Percentiles rank a stretch among this genome's conserved stretches.
These are phyloP conservation scores for Plectosphaerella plurivora DNA, from an alignment of 2,329 filamentous ascomycete genomes.

Conservation along the genomic window DNA sequence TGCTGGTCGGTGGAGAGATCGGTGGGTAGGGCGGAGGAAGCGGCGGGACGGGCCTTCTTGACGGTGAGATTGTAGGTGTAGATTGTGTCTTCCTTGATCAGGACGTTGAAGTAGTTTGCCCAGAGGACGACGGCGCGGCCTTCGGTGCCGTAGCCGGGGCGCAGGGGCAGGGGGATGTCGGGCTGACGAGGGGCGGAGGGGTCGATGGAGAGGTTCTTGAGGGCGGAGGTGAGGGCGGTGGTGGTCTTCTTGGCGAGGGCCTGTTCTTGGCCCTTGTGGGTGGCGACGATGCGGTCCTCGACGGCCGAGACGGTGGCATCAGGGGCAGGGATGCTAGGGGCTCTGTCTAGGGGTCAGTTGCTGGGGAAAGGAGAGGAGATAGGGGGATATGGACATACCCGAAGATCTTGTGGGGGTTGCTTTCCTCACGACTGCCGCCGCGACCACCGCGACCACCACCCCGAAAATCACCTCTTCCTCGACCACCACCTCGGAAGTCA, in stretches of 20 bases:
- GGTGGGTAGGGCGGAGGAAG: background rate
- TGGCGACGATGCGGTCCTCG: slow-evolving; percentile 33
- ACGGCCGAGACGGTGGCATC: slow-evolving; percentile 26
- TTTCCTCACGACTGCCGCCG: slow-evolving; percentile 10
- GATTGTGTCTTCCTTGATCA: slow-evolving; percentile 28
- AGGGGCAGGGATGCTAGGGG: slow-evolving; percentile 10
- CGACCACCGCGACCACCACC: slow-evolving; percentile 14
- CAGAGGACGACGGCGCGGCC: slow-evolving; percentile 41
- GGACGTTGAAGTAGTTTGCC: slow-evolving; percentile 50
- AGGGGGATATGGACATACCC: slow-evolving; percentile 4
- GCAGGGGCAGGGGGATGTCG: slow-evolving; percentile 30
- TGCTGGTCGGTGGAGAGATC: background rate
- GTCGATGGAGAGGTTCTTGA: background rate
- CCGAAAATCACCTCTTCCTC: slow-evolving; percentile 3
- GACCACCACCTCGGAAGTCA: background rate
- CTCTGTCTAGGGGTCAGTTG: slow-evolving; percentile 3
- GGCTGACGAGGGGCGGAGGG: slow-evolving; percentile 3
- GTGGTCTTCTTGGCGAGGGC: slow-evolving; percentile 4
- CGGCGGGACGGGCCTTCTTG: slow-evolving; percentile 5
- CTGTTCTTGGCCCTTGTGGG: slow-evolving; percentile 19
- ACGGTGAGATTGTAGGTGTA: slow-evolving; percentile 43
- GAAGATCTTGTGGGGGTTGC: slow-evolving; percentile 7
- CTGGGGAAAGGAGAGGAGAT: slow-evolving; percentile 11
- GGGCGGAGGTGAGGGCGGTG: slow-evolving; percentile 3
- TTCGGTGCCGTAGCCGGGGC: slow-evolving; percentile 43